Base-by-base conservation (phyloP, 2,329 filamentous ascomycete genomes). In the Aspergillus bombycis region DNA sequence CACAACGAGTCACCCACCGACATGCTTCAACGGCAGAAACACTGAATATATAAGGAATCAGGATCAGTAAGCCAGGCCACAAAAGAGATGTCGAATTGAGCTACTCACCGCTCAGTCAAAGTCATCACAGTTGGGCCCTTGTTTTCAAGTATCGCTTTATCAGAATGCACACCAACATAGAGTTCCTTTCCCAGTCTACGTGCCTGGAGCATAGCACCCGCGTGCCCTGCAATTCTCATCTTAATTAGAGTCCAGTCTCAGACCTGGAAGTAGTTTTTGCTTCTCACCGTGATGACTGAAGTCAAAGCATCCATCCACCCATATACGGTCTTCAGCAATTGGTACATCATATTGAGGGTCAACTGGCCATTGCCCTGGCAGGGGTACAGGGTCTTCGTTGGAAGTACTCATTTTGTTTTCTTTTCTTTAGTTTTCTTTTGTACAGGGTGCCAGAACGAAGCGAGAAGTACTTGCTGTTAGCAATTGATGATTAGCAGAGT, bases 241-340 rank as follows among this genome's bases (percentile, higher is more conserved):
- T 57, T 38, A 45, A 60, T 65, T 60, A 61, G 57, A 58, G 50
- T 30, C 28, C 41, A 58, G 59, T 34, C 48, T 36, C 38, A 28
- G 28, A 43, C 58, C 57, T 28, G 43, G 58, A 50, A 28, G 48
- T 26, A 19, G 43, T 30, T 21, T 16, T 32, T 28, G 57, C 43
- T 50, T 52, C 81, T 69, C 79, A 93, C 92, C 95, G 78, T 98
- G 95, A 78, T 99, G 95, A 81, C 94, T 96, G 81, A 99, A 99
- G 83, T 99, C 95, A 82, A 97, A 99, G 84, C 95, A 99, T 67
- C 95, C 95, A 78, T 99, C 95, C 30, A 99, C 91, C 96, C 96
- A 99, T 73, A 99, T 92, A 69, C 94, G 89, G 72, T 91, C 88
- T 62, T 90, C 84, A 30, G 79, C 81, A 54, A 89, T 82, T 2